A percentile compares a stretch with the other conserved stretches of the same genome.
Evolutionary conservation across 441 rosid species (phyloP).

Genomic region (Populus hybrid): DNA sequence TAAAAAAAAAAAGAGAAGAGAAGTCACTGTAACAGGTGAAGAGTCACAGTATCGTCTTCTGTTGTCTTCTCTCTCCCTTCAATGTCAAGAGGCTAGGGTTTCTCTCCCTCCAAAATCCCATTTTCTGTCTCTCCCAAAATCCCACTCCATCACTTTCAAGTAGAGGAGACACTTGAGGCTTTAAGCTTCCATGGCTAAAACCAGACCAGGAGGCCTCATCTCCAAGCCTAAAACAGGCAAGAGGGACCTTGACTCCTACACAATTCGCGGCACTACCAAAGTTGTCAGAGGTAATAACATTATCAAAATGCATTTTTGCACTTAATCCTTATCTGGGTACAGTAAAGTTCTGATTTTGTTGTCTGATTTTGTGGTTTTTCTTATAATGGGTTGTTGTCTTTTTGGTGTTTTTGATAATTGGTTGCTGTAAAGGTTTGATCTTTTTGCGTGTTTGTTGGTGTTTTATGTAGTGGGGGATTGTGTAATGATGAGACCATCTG

Average conservation of each 20-base stretch:
- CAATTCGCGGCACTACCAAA: conserved; percentile 83
- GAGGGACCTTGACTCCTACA: conserved; percentile 73
- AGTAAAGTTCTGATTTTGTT: background rate
- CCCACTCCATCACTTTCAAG: background rate
- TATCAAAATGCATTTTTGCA: background rate
- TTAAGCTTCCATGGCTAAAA: conserved; percentile 53
- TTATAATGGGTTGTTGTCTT: background rate
- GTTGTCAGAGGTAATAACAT: conserved; percentile 54
- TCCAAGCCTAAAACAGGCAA: conserved; percentile 58
- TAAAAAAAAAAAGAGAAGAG: background rate
- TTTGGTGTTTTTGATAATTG: background rate
- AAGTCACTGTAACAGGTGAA: background rate
- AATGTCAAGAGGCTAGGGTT: conserved; percentile 17
- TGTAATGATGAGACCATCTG: conserved; percentile 83
- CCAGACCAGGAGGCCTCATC: conserved; percentile 60
- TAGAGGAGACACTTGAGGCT: background rate
- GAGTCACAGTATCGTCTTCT: background rate
- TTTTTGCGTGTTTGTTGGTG: conserved; percentile 10
- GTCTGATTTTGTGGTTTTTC: background rate
- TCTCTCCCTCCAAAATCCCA: conserved; percentile 17
- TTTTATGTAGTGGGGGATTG: conserved; percentile 63
- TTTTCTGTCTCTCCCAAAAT: background rate
- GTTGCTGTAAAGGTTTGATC: background rate
- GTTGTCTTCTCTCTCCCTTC: conserved; percentile 1
- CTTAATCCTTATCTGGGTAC: background rate